Evolutionary conservation across 345 rosid species (phyloP).

Genomic region (Toxicodendron radicans): DNA sequence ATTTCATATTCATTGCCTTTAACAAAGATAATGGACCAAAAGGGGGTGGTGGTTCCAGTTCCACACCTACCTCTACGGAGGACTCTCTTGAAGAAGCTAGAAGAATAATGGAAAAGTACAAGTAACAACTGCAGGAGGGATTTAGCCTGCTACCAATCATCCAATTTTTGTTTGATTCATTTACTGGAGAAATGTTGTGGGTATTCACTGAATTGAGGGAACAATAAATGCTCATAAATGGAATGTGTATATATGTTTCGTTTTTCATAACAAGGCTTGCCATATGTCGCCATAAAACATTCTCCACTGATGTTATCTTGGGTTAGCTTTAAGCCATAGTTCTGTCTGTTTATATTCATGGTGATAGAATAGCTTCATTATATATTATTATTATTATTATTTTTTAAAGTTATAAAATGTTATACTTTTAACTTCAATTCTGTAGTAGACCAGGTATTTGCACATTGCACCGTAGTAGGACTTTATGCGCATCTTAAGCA

Average conservation of each 20-base stretch:
- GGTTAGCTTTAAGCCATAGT: background rate
- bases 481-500: too few species aligned
- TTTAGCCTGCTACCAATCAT: background rate
- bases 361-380: too few species aligned
- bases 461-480: too few species aligned
- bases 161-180: background rate
- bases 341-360: background rate
- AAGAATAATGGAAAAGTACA: conserved; percentile 94
- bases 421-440: too few species aligned
- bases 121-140: conserved; percentile 30
- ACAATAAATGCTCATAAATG: background rate
- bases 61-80: conserved; percentile 36
- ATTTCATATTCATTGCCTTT: conserved; percentile 76
- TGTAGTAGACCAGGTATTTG: too few species aligned
- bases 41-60: conserved; percentile 37
- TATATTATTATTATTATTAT: too few species aligned
- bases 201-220: background rate
- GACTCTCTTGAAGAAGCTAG: conserved; percentile 77
- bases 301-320: background rate
- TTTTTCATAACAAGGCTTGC: background rate
- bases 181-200: background rate
- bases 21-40: conserved; percentile 72
- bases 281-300: background rate
- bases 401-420: too few species aligned
- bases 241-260: background rate